These are phyloP conservation scores for Verbascum thapsus DNA, from an alignment of 257 asterid species.

Conservation along the genomic window DNA sequence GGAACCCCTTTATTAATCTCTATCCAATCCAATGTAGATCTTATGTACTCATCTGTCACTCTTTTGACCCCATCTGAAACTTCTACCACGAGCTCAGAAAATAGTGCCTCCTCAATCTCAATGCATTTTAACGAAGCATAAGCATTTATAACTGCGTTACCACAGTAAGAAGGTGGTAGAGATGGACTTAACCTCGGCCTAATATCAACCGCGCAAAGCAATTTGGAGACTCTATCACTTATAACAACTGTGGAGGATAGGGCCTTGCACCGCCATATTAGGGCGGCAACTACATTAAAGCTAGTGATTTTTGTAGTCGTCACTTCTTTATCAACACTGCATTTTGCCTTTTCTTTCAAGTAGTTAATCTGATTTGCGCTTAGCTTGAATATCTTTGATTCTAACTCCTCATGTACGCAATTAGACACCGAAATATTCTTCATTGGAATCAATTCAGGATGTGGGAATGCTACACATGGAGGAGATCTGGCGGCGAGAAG, in stretches of 20 bases:
- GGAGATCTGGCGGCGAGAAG: slow-evolving; percentile 80
- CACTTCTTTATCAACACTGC: neutral
- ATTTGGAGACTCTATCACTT: slow-evolving; percentile 47
- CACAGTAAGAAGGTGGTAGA: slow-evolving; percentile 60
- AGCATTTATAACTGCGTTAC: slow-evolving; percentile 76
- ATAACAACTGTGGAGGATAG: slow-evolving; percentile 33
- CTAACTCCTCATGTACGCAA: slow-evolving; percentile 50
- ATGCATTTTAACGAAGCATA: slow-evolving; percentile 57
- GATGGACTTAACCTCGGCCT: slow-evolving; percentile 64
- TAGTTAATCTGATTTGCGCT: slow-evolving; percentile 41
- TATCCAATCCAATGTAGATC: slow-evolving; percentile 87
- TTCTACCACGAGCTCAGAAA: slow-evolving; percentile 46
- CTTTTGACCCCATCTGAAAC: slow-evolving; percentile 62
- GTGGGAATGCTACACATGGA: slow-evolving; percentile 81
- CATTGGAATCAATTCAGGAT: slow-evolving; percentile 69
- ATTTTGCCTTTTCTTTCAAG: slow-evolving; percentile 53
- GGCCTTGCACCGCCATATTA: slow-evolving; percentile 86
- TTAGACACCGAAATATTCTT: slow-evolving; percentile 53
- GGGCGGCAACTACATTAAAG: slow-evolving; percentile 74
- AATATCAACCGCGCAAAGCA: slow-evolving; percentile 75
- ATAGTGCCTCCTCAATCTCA: slow-evolving; percentile 55
- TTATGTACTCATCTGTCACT: slow-evolving; percentile 71
- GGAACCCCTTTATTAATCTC: slow-evolving; percentile 84
- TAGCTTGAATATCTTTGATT: slow-evolving; percentile 56
- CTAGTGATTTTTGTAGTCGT: slow-evolving; percentile 49